phyloP scores from a whole-genome alignment of 129 eudicot genomes.

The Oenanthe sinensis region DNA sequence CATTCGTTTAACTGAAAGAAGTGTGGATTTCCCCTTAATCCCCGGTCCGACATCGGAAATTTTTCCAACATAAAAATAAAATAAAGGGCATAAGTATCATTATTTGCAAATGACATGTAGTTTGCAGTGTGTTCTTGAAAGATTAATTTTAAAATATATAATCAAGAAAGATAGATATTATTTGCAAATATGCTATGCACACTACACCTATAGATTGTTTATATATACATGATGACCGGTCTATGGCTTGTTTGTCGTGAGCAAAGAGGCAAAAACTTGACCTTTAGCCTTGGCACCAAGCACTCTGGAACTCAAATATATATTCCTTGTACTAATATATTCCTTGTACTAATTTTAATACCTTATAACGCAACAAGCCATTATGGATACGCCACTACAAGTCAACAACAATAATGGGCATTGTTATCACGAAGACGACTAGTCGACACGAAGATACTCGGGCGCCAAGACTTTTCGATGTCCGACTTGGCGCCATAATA shows the following conservation, averaged over 20 bases:
- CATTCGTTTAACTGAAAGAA: no score
- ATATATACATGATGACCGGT: not conserved
- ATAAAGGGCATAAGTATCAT: not conserved
- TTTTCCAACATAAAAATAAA: no score
- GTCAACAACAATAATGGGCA: no score
- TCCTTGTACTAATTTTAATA: no score
- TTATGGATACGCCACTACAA: no score
- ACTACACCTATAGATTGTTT: not conserved
- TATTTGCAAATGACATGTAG: not conserved
- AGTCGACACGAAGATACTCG: no score
- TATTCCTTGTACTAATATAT: no score
- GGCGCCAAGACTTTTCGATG: no score
- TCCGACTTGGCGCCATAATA: no score
- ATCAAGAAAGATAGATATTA: not conserved
- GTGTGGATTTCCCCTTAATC: not conserved
- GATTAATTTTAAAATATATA: not conserved
- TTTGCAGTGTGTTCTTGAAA: not conserved
- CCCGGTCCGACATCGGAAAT: not conserved
- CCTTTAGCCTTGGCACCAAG: not conserved
- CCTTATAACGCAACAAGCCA: not conserved
- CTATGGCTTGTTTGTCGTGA: not conserved
- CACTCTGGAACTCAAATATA: not conserved
- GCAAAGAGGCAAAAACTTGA: not conserved
- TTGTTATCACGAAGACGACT: no score
- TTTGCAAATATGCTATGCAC: not conserved